A percentile compares a stretch with the other conserved stretches of the same genome.
phyloP scores from a whole-genome alignment of 805 yeast genomes.

The Blastobotrys mokoenaii region DNA sequence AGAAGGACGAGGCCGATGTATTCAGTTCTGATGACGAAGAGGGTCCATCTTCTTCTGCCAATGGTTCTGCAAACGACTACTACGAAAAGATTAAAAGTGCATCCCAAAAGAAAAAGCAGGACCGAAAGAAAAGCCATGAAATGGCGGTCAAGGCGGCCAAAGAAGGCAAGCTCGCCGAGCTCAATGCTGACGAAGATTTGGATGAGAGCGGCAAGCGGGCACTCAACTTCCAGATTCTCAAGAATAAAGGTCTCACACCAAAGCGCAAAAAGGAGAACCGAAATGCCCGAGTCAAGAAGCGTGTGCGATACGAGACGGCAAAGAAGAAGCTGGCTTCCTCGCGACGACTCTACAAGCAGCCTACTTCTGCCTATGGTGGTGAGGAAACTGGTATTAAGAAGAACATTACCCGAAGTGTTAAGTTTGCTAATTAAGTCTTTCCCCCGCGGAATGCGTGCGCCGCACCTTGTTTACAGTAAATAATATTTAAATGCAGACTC shows the following conservation, averaged over 20 bases:
- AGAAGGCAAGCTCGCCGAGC: conserved; percentile 73
- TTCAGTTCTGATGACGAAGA: conserved; percentile 18
- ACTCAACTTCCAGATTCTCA: conserved; percentile 84
- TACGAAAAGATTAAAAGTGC: conserved; percentile 46
- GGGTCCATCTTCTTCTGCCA: not conserved
- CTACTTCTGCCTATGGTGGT: conserved; percentile 78
- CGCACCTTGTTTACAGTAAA: not conserved
- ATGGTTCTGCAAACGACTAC: conserved; percentile 34
- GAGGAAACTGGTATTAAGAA: conserved; percentile 97
- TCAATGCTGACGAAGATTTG: conserved; percentile 41
- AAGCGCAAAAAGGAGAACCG: conserved; percentile 88
- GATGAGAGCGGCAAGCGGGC: conserved; percentile 90
- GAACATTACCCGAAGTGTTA: conserved; percentile 80
- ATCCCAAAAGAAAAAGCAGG: conserved; percentile 41
- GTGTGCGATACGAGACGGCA: conserved; percentile 92
- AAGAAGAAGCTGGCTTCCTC: conserved; percentile 87
- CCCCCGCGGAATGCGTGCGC: too few relatives aligned
- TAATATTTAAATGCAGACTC: too few relatives aligned
- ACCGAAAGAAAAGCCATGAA: conserved; percentile 56
- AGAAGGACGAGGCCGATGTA: conserved; percentile 16
- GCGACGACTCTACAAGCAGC: conserved; percentile 77
- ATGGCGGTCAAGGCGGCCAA: conserved; percentile 70
- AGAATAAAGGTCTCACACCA: conserved; percentile 93
- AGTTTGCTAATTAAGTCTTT: conserved; percentile 35
- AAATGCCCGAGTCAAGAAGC: conserved; percentile 95